Evolutionary conservation across 208 protist species (phyloP), one percentile per base, ranked within the genome.

Genomic region (Trypanosoma caninum): DNA sequence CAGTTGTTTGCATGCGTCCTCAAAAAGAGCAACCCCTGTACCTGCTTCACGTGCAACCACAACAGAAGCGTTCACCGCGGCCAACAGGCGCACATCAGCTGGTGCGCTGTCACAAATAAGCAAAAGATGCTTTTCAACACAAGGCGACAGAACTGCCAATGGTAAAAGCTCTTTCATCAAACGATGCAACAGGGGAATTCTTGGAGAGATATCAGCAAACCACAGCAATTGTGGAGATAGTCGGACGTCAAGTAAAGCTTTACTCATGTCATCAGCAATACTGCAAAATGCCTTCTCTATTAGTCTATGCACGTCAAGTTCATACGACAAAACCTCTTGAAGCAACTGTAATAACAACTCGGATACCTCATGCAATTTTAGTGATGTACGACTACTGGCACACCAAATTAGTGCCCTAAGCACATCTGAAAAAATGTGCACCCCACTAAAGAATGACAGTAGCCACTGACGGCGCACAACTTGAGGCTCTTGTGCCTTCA

Each of bases 141-240:
- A 9, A n/a, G 40, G 30, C 18, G 23, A 13, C 11, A 70, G 28
- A 20, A 25, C n/a, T 1, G 46, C 34, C 28, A 28, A 14, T 27
- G 56, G 56, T 28, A 58, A 46, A 14, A 58, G 27, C n/a, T n/a
- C n/a, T 40, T 41, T n/a, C 7, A 70, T 16, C 25, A 70, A 16
- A 45, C 50, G 46, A 20, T 63, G 50, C 13, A 70, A 33, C 11
- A 58, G 46, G 27, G 46, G 27, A 22, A 38, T 25, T n/a, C n/a
- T 5, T 3, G 31, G 11, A 41, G 56, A 70, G 35, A 61, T 62
- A 20, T 70, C 48, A 0, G 44, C 16, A 56, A 70, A 53, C 42
- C 46, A 70, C 45, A 57, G 22, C 18, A 45, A 18, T 10, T 22
- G 20, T 11, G 47, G 56, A 4, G 45, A 14, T 10, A 48, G 11